Percentiles rank a stretch among this genome's conserved stretches.
phyloP scores from a whole-genome alignment of 768 basidiomycete genomes.

The Auriscalpium orientale region DNA sequence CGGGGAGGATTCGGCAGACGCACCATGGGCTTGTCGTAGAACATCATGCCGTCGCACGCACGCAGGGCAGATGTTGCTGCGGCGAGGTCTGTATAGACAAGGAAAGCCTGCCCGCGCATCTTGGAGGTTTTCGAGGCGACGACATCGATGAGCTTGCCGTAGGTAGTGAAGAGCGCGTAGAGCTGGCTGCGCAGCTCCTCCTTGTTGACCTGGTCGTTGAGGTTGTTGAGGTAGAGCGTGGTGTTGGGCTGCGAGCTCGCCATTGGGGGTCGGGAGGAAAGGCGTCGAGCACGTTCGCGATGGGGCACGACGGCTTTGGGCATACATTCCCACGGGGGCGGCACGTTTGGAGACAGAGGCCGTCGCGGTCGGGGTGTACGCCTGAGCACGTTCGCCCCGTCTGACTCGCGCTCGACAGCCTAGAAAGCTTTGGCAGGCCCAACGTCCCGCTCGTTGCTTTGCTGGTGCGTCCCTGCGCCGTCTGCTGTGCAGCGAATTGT shows the following conservation, averaged over 20 bases:
- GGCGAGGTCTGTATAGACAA: constrained; percentile 89
- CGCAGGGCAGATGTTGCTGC: constrained; percentile 90
- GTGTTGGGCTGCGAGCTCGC: constrained; percentile 64
- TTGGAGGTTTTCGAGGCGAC: constrained; percentile 79
- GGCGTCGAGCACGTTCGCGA: constrained; percentile 8
- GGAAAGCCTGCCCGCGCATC: constrained; percentile 92
- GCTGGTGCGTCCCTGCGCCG: neutral
- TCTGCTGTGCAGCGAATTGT: neutral
- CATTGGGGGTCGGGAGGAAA: constrained; percentile 19
- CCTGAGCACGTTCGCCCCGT: neutral
- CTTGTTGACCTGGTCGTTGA: constrained; percentile 90
- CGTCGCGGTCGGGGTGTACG: neutral
- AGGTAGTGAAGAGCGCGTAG: constrained; percentile 84
- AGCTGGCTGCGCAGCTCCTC: constrained; percentile 80
- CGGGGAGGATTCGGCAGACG: constrained; percentile 24
- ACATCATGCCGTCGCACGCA: constrained; percentile 85
- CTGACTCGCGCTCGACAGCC: neutral
- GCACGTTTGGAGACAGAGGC: neutral
- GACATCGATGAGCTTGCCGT: constrained; percentile 91
- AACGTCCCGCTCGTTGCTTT: neutral
- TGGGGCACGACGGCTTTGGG: neutral
- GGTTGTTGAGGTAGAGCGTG: constrained; percentile 87
- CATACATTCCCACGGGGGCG: neutral
- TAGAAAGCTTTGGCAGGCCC: neutral
- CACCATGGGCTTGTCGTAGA: constrained; percentile 90